phyloP scores from a whole-genome alignment of 179 eudicot genomes.

The Patellifolia procumbens region DNA sequence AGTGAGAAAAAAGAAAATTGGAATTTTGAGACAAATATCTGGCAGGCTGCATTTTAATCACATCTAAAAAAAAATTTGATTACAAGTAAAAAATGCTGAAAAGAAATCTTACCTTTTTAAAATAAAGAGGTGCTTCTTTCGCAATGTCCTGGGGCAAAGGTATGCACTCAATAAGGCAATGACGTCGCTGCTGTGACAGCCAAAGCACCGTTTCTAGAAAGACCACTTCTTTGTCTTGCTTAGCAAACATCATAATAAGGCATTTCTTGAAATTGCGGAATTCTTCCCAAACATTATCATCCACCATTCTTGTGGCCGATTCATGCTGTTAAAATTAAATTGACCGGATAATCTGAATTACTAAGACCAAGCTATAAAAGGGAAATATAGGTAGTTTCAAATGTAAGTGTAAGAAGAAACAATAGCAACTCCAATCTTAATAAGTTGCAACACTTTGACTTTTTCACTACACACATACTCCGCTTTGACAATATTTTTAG shows the following conservation, averaged over 20 bases:
- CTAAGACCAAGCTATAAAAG: background rate
- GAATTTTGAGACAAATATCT: background rate
- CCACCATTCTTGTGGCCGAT: constrained; percentile 75
- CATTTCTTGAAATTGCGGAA: constrained; percentile 97
- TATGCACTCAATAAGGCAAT: constrained; percentile 94
- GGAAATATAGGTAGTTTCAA: background rate
- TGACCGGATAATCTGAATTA: background rate
- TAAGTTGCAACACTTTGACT: too few relatives aligned
- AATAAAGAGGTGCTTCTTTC: constrained; percentile 74
- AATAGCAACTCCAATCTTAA: too few relatives aligned
- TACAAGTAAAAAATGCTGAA: background rate
- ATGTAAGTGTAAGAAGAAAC: too few relatives aligned
- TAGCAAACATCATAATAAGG: constrained; percentile 88
- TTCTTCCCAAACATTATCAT: constrained; percentile 94
- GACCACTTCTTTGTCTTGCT: constrained; percentile 85
- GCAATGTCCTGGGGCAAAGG: constrained; percentile 69
- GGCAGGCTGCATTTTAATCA: background rate
- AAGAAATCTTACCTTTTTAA: constrained; percentile 61
- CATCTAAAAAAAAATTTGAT: background rate
- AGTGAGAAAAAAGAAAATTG: background rate
- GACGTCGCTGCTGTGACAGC: constrained; percentile 71
- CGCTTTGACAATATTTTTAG: too few relatives aligned
- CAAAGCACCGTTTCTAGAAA: constrained; percentile 91
- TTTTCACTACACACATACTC: too few relatives aligned
- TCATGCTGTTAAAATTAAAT: constrained; percentile 64